phyloP scores from a whole-genome alignment of 441 rosid genomes.

The Theobroma grandiflorum region DNA sequence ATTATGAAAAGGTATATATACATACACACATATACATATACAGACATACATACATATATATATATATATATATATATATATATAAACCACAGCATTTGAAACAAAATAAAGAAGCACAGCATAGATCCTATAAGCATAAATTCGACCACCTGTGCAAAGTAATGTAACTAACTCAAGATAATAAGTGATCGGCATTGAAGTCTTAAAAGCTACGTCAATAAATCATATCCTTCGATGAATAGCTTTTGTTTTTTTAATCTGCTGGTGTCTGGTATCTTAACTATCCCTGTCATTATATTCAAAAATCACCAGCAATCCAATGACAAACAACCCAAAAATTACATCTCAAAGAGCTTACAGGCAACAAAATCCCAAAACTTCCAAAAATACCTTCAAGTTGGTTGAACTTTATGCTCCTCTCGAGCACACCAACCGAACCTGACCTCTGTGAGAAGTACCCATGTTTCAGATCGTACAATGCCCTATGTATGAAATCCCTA shows the following conservation, averaged over 20 bases:
- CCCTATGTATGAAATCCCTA: constrained; percentile 85
- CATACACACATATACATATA: background rate
- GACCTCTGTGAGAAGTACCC: constrained; percentile 91
- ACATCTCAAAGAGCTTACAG: constrained; percentile 8
- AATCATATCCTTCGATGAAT: background rate
- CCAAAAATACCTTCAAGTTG: constrained; percentile 67
- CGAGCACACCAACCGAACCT: constrained; percentile 83
- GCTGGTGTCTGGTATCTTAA: background rate
- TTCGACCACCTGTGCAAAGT: background rate
- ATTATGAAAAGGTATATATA: background rate
- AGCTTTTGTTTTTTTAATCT: background rate
- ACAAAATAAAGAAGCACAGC: background rate
- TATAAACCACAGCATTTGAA: too few relatives aligned
- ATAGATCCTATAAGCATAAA: background rate
- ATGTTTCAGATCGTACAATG: constrained; percentile 72
- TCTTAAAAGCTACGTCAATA: background rate
- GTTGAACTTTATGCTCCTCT: constrained; percentile 81
- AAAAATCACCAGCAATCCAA: background rate
- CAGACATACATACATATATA: background rate
- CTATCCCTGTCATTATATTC: background rate
- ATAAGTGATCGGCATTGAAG: background rate
- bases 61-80: background rate
- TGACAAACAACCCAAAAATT: background rate
- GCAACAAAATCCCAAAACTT: background rate
- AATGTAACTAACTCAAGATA: background rate